Evolutionary conservation across 2,329 filamentous ascomycete species (phyloP), one percentile per base, ranked within the genome.

Genomic region (Colletotrichum sp.): DNA sequence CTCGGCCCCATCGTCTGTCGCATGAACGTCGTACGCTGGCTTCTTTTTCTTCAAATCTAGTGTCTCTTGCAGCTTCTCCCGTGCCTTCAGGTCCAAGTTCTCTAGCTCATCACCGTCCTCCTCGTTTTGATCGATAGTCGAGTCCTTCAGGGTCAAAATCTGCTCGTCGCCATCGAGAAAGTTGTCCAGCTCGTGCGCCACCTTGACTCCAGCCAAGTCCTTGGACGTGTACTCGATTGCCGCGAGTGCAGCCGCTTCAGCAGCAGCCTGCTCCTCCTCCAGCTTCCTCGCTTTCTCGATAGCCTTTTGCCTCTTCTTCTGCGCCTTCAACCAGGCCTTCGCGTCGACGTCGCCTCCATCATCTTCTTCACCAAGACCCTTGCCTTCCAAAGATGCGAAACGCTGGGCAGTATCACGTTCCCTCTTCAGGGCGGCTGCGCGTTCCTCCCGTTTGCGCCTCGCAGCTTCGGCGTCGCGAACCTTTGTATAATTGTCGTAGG

Each of bases 241-340:
- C 3, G 92, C 93, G 6, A 91, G 91, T 2, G 90, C 90, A 5
- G 87, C 90, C 12, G 91, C 91, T 83, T 96, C 94, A 6, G 94
- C 93, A 76, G 95, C 95, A 12, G 93, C 95, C 61, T 95, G 86
- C 83, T 98, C 95, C 81, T 95, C 92, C 76, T 95, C 95, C 69
- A 89, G 82, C 39, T 92, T 92, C 79, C 94, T 91, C 34, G 93
- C 92, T 80, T 95, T 93, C 61, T 93, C 94, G 52, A 99, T 96
- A 85, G 96, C 95, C 89, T 96, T 98, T 84, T 98, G 95, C 68
- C 96, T 91, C 88, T 98, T 99, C 89, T 98, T 99, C 84, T 96
- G 94, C 75, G 93, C 93, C 79, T 94, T 92, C 76, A 99, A 85
- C 97, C 97, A 99, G 2, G 94, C 89, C 83, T 95, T 95, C 16